Conservation (phyloP, 1,139 yeast species). For the Yamadazyma atlantica region DNA sequence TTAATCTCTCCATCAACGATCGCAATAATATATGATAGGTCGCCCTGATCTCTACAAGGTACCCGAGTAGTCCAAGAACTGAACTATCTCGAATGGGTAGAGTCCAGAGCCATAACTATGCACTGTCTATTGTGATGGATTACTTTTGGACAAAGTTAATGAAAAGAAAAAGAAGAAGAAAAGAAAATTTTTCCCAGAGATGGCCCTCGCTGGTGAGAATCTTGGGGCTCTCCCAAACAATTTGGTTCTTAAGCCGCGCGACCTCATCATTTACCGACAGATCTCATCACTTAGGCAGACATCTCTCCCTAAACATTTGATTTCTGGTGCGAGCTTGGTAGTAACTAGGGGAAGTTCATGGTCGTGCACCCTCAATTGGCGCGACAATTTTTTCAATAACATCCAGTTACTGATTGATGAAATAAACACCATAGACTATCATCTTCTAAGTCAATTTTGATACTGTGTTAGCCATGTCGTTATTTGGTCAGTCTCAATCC, state of each 20-base stretch:
- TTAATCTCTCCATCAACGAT: conserved; percentile 50
- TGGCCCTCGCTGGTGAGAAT: too few species aligned
- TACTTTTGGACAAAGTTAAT: conserved; percentile 54
- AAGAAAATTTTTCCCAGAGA: conserved; percentile 10
- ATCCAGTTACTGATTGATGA: not conserved
- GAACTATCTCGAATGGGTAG: conserved; percentile 17
- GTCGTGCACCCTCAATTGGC: not conserved
- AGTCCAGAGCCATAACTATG: conserved; percentile 30
- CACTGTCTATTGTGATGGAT: conserved; percentile 56
- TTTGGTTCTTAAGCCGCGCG: too few species aligned
- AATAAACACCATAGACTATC: not conserved
- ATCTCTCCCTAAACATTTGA: too few species aligned
- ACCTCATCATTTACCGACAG: too few species aligned
- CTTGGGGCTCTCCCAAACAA: not conserved
- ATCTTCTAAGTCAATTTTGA: not conserved
- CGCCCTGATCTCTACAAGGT: conserved; percentile 12
- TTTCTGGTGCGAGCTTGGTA: not conserved
- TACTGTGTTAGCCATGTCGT: conserved; percentile 10
- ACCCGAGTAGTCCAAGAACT: conserved; percentile 19
- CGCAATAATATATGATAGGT: conserved; percentile 36
- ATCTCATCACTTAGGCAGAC: too few species aligned
- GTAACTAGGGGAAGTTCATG: not conserved
- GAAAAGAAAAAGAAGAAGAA: conserved; percentile 14
- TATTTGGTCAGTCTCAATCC: conserved; percentile 17
- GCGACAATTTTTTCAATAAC: not conserved